Evolutionary conservation across 257 asterid genomes (phyloP).

Genomic region (Solanum clarkiae): DNA sequence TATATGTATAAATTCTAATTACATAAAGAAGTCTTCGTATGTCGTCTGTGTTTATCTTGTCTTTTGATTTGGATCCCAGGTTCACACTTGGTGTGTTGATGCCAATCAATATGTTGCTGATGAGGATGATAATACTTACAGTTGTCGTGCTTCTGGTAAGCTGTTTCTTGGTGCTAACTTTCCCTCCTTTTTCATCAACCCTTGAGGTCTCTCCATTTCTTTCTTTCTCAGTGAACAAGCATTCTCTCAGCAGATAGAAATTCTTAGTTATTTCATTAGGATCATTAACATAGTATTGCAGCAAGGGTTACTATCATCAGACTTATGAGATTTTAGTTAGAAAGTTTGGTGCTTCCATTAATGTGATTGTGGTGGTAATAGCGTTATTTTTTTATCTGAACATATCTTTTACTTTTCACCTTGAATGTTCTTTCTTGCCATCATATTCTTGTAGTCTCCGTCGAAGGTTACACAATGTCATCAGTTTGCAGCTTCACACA

Average conservation of each 20-base stretch:
- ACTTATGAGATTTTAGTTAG: background rate
- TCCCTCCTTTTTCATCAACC: background rate
- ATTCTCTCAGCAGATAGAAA: background rate
- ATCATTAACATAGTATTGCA: background rate
- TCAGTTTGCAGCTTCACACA: background rate
- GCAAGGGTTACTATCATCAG: background rate
- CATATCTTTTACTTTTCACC: background rate
- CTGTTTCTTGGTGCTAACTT: slow-evolving; percentile 6
- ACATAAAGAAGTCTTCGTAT: background rate
- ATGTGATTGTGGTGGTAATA: background rate
- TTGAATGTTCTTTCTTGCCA: background rate
- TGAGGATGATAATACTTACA: slow-evolving; percentile 87
- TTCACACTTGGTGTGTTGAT: slow-evolving; percentile 79
- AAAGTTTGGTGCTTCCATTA: background rate
- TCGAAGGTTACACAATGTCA: background rate
- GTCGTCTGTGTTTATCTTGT: background rate
- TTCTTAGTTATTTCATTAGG: background rate
- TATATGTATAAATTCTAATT: background rate
- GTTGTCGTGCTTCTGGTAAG: slow-evolving; percentile 96
- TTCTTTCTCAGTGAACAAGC: background rate
- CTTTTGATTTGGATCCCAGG: slow-evolving; percentile 26
- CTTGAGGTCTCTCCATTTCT: background rate
- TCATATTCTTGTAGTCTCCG: background rate
- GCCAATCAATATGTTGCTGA: slow-evolving; percentile 94
- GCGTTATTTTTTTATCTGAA: background rate